Evolutionary conservation across 805 yeast genomes (phyloP), one percentile per base, ranked within the genome.

Genomic region (Sugiyamaella lignohabitans): DNA sequence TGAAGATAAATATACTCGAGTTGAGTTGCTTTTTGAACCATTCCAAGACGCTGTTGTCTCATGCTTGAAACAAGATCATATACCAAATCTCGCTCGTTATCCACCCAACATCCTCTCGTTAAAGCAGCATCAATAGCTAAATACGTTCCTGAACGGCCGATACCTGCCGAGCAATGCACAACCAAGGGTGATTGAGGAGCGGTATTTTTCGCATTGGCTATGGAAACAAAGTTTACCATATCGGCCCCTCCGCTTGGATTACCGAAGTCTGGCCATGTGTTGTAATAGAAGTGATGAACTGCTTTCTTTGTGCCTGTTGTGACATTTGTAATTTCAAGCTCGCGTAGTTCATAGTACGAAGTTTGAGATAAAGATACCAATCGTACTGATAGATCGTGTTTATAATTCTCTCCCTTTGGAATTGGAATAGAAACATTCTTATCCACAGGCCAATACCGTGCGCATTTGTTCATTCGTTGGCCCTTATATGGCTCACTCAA

Each of bases 141-240:
- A 59, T 82, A 83, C 1, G 96, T 85, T 1, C 98, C 98, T 0
- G 98, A 87, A 48, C 98, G 71, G 17, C 98, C 98, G 60, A 95
- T 88, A 0, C 98, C 98, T 1, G 98, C 98, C 4, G 96, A 87
- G 60, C 98, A 91, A 65, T 91, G 98, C 21, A 84, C 85, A 40
- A 87, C 61, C 4, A 80, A 73, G 18, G 93, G 91, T 0, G 73
- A 65, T 1, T 68, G 61, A n/a, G 60, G 55, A n/a, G 52, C 49
- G 30, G 63, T 53, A 39, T 73, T 63, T 16, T 79, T 60, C 10
- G 70, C 53, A 42, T 71, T 69, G 41, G 70, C 73, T 53, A 74
- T 53, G 42, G 68, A 66, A 24, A 79, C 73, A 20, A 79, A 61
- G 47, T 75, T 69, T 22, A 86, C 66, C 23, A 87, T 66, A 53